Percentiles rank a stretch among this genome's conserved stretches.
These are phyloP conservation scores for Claviceps arundinis DNA, from an alignment of 2,329 filamentous ascomycete genomes.

Conservation along the genomic window DNA sequence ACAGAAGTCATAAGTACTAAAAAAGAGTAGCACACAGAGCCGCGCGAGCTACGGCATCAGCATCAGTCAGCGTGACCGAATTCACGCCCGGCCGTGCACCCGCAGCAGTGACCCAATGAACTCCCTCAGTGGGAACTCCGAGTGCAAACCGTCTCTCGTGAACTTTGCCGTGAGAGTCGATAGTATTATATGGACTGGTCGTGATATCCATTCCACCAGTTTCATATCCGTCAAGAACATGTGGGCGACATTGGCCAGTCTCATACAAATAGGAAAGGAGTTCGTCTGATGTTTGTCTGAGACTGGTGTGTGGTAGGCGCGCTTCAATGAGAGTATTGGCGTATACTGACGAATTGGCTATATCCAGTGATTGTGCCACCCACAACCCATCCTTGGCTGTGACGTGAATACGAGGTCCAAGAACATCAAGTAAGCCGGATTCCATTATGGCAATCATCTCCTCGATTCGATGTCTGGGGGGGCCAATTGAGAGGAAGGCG, in stretches of 20 bases:
- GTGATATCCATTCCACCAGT: conserved; percentile 4
- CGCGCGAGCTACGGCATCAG: conserved; percentile 4
- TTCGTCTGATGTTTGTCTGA: conserved; percentile 1
- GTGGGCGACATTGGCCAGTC: conserved; percentile 4
- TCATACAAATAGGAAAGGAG: conserved; percentile 1
- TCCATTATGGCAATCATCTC: conserved; percentile 5
- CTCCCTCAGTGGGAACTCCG: conserved; percentile 4
- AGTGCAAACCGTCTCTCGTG: conserved; percentile 4
- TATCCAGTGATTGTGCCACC: conserved; percentile 1
- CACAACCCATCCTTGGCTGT: not conserved
- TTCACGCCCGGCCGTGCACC: conserved; percentile 4
- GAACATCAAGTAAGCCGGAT: conserved; percentile 1
- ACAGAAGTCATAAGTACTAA: too few species aligned
- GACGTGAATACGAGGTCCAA: conserved; percentile 2
- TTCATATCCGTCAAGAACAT: conserved; percentile 4
- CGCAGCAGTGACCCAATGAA: conserved; percentile 5
- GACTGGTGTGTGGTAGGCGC: not conserved
- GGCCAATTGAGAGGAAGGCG: conserved; percentile 4
- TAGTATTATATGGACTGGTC: not conserved
- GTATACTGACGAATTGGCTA: not conserved
- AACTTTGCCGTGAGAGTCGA: not conserved
- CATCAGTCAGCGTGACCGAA: conserved; percentile 4
- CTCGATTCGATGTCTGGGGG: conserved; percentile 4
- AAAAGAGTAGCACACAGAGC: not conserved
- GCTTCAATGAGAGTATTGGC: conserved; percentile 5